These are phyloP conservation scores for Curvularia eragrostidis DNA, from an alignment of 2,329 filamentous ascomycete genomes.

Conservation along the genomic window DNA sequence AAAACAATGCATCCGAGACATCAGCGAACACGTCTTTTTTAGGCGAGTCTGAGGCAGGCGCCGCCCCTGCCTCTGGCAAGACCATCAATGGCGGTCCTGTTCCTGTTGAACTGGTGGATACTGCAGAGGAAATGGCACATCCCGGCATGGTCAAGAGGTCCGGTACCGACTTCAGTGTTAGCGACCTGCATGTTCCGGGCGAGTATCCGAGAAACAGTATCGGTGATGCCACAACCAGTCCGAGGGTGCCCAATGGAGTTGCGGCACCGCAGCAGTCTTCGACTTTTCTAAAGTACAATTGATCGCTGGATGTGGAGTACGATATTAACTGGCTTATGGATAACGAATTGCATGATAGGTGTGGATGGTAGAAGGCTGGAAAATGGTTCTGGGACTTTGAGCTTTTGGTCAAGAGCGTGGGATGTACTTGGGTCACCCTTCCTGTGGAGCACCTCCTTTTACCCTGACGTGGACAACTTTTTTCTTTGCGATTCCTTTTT, in stretches of 20 bases:
- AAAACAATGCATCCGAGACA: conserved; percentile 23
- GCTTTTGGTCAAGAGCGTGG: background rate
- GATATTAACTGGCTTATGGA: background rate
- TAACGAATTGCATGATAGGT: background rate
- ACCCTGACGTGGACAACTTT: background rate
- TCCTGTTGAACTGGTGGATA: conserved; percentile 26
- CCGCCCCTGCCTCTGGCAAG: conserved; percentile 33
- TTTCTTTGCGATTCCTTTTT: background rate
- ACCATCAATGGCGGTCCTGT: conserved; percentile 41
- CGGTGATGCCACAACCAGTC: background rate
- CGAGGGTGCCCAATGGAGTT: background rate
- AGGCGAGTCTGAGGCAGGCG: conserved; percentile 38
- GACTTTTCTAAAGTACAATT: conserved; percentile 2
- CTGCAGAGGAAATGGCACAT: conserved; percentile 45
- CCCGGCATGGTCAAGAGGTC: conserved; percentile 55
- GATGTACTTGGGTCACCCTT: background rate
- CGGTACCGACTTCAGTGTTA: conserved; percentile 61
- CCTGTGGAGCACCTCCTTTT: background rate
- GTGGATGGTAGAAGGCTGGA: background rate
- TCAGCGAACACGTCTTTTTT: conserved; percentile 41
- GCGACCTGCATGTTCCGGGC: conserved; percentile 73
- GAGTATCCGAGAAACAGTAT: conserved; percentile 60
- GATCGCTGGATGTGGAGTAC: background rate
- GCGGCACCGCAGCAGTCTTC: background rate
- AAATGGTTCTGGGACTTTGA: background rate